A percentile compares a stretch with the other conserved stretches of the same genome.
phyloP scores from a whole-genome alignment of 768 basidiomycete genomes.

The Termitomyces sp. region DNA sequence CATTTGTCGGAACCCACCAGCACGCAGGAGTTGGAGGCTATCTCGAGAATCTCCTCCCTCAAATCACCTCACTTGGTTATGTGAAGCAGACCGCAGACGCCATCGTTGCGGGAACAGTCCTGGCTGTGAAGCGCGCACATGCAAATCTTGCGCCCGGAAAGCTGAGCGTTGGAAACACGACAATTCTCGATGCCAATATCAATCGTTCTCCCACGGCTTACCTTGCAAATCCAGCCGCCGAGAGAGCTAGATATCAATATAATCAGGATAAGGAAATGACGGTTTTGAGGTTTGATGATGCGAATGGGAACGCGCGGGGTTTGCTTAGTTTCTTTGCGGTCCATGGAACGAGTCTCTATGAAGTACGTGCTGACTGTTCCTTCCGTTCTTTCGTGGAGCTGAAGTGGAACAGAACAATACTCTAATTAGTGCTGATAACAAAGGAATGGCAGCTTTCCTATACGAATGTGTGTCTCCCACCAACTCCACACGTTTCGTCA shows the following conservation, averaged over 20 bases:
- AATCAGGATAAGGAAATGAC: constrained; percentile 78
- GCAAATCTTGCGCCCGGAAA: constrained; percentile 55
- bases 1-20: constrained; percentile 73
- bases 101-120: constrained; percentile 67
- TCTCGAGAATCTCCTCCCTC: constrained; percentile 75
- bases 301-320: constrained; percentile 55
- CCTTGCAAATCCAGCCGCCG: constrained; percentile 68
- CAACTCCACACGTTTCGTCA: neutral
- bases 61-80: constrained; percentile 72
- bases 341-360: constrained; percentile 79
- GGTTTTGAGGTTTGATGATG: constrained; percentile 63
- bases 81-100: constrained; percentile 71
- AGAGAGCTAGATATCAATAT: constrained; percentile 62
- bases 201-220: constrained; percentile 80
- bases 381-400: constrained; percentile 1
- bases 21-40: constrained; percentile 81
- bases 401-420: constrained; percentile 64
- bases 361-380: constrained; percentile 37
- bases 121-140: constrained; percentile 69
- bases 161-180: constrained; percentile 67
- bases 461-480: constrained; percentile 55
- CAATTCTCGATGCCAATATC: constrained; percentile 63
- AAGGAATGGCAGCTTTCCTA: constrained; percentile 81
- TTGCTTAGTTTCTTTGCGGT: constrained; percentile 77
- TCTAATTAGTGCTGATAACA: constrained; percentile 78